phyloP scores from a whole-genome alignment of 2,329 filamentous ascomycete species.

The Aspergillus sp. region DNA sequence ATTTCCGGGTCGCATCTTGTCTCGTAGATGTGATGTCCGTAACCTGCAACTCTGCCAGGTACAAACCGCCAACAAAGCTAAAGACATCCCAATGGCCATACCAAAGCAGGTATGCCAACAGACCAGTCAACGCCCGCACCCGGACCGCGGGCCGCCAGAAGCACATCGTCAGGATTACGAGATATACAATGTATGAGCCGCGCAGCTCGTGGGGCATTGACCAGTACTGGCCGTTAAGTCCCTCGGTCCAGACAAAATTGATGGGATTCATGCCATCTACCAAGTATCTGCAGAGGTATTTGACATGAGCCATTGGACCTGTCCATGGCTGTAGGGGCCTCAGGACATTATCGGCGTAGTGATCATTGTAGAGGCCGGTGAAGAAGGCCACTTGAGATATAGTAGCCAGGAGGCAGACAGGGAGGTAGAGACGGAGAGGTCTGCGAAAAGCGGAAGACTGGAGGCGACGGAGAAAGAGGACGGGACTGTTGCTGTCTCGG shows the following conservation, averaged over 20 bases:
- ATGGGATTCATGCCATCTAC: conserved; percentile 8
- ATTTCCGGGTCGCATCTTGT: background rate
- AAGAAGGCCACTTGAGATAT: conserved; percentile 21
- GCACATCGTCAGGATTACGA: background rate
- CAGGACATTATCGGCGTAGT: background rate
- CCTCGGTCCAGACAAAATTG: conserved; percentile 7
- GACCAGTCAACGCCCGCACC: background rate
- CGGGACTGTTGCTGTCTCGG: conserved; percentile 5
- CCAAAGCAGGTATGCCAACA: background rate
- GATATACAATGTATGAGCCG: conserved; percentile 21
- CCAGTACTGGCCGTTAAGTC: conserved; percentile 22
- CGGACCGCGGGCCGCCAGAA: background rate
- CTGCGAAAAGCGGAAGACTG: conserved; percentile 24
- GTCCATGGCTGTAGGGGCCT: background rate
- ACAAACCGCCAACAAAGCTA: background rate
- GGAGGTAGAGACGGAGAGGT: conserved; percentile 30
- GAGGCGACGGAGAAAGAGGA: background rate
- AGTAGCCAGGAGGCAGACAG: conserved; percentile 20
- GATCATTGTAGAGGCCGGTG: conserved; percentile 12
- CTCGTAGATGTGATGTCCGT: background rate
- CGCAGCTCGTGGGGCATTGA: conserved; percentile 26
- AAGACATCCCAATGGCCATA: background rate
- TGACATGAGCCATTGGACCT: background rate
- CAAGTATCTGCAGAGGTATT: background rate
- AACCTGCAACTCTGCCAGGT: background rate